These are phyloP conservation scores for Microbotryum lychnidis-dioicae DNA, from an alignment of 1,284 basidiomycete genomes.

Conservation along the genomic window DNA sequence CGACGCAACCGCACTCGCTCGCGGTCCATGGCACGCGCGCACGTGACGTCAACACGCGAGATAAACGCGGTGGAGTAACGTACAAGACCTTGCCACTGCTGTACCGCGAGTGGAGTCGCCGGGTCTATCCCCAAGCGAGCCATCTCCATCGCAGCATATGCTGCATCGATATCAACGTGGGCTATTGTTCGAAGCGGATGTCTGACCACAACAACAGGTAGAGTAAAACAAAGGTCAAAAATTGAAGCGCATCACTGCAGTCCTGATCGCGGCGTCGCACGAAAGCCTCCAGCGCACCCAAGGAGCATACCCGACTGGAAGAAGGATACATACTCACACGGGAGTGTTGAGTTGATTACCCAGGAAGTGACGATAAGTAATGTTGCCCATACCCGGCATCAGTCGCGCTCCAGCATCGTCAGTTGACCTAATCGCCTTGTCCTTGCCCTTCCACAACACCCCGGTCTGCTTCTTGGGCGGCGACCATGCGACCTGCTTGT, in stretches of 20 bases:
- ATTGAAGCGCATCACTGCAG: too few relatives aligned
- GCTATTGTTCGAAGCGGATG: constrained; percentile 55
- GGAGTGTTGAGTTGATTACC: background rate
- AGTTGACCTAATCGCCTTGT: too few relatives aligned
- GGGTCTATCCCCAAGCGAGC: constrained; percentile 15
- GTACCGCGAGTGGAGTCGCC: constrained; percentile 73
- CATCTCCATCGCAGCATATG: constrained; percentile 24
- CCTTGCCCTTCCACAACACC: too few relatives aligned
- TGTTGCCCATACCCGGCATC: too few relatives aligned
- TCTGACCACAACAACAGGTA: constrained; percentile 12
- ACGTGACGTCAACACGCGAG: background rate
- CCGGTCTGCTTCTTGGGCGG: too few relatives aligned
- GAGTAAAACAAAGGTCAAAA: background rate
- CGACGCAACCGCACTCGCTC: too few relatives aligned
- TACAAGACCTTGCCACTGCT: constrained; percentile 70
- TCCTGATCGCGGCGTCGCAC: too few relatives aligned
- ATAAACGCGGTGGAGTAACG: constrained; percentile 3
- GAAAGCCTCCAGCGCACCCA: too few relatives aligned
- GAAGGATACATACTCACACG: too few relatives aligned
- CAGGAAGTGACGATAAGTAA: background rate
- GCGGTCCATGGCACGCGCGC: background rate
- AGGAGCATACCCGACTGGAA: too few relatives aligned
- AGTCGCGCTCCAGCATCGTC: too few relatives aligned
- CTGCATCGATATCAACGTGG: constrained; percentile 84
- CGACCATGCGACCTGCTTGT: too few relatives aligned